These are phyloP conservation scores for Solanum megistacrolobum DNA, from an alignment of 257 asterid species.

Conservation along the genomic window DNA sequence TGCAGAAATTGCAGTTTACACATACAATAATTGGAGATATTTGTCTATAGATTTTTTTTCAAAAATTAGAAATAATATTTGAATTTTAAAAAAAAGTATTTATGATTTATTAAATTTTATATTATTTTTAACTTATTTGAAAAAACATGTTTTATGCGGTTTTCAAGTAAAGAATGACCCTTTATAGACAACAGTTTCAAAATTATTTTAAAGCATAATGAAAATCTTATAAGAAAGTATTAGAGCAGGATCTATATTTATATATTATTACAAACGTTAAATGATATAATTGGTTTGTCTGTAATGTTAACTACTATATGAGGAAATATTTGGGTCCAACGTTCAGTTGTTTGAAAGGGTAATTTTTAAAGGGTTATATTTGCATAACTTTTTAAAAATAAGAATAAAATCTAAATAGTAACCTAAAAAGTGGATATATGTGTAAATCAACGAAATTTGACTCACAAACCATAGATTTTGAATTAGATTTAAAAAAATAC, in stretches of 20 bases:
- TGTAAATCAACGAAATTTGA: background rate
- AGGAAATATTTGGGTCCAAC: background rate
- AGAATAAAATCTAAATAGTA: background rate
- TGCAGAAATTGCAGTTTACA: background rate
- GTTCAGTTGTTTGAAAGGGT: background rate
- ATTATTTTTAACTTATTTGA: background rate
- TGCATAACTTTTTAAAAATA: background rate
- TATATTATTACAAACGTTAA: too few relatives aligned
- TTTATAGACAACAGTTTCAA: too few relatives aligned
- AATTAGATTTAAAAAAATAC: background rate
- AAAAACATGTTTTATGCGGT: background rate
- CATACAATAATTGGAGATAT: background rate
- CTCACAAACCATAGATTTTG: background rate
- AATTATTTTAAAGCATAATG: background rate
- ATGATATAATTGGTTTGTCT: background rate
- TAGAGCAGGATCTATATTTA: too few relatives aligned
- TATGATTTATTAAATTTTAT: too few relatives aligned
- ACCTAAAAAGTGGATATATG: background rate
- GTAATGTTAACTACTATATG: too few relatives aligned
- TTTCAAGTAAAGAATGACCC: too few relatives aligned
- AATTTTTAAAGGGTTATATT: background rate
- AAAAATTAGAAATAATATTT: background rate
- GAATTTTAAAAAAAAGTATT: fast-evolving
- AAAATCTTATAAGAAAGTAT: too few relatives aligned
- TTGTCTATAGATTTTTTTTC: background rate